Percentiles rank a stretch among this genome's conserved stretches.
Conservation (phyloP, 129 eudicot species). For the Flaveria trinervia region DNA sequence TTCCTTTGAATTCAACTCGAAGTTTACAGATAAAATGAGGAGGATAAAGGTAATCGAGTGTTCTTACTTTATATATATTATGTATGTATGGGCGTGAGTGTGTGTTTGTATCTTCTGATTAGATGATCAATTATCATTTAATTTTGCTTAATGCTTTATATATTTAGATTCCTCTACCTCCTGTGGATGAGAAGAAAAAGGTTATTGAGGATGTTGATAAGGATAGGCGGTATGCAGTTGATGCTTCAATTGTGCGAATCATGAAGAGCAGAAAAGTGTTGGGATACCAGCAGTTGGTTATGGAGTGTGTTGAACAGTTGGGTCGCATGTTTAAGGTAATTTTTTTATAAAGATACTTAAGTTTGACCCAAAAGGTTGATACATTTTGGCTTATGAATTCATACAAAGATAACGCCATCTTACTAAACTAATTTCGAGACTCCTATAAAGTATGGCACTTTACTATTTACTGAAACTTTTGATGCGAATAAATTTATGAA, state of each 20-base stretch:
- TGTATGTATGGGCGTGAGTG: background rate
- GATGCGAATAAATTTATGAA: background rate
- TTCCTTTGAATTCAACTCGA: slow-evolving; percentile 72
- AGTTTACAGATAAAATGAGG: slow-evolving; percentile 92
- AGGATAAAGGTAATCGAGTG: slow-evolving; percentile 67
- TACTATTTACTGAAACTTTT: background rate
- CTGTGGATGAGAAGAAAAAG: slow-evolving; percentile 94
- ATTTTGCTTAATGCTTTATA: background rate
- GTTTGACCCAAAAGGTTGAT: background rate
- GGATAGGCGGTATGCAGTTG: slow-evolving; percentile 88
- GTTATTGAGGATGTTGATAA: slow-evolving; percentile 93
- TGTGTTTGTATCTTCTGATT: background rate
- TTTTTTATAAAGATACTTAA: background rate
- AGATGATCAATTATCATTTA: background rate
- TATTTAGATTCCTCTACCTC: slow-evolving; percentile 87
- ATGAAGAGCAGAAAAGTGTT: slow-evolving; percentile 93
- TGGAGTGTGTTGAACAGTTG: slow-evolving; percentile 93
- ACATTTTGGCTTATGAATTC: background rate
- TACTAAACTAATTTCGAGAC: background rate
- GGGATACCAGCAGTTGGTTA: slow-evolving; percentile 91
- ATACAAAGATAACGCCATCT: background rate
- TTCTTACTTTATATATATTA: background rate
- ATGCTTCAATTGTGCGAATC: slow-evolving; percentile 86
- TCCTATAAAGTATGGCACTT: background rate
- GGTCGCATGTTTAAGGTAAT: slow-evolving; percentile 97